Evolutionary conservation across 495 filamentous ascomycete genomes (phyloP).

Genomic region (Rostrohypoxylon terebratum): DNA sequence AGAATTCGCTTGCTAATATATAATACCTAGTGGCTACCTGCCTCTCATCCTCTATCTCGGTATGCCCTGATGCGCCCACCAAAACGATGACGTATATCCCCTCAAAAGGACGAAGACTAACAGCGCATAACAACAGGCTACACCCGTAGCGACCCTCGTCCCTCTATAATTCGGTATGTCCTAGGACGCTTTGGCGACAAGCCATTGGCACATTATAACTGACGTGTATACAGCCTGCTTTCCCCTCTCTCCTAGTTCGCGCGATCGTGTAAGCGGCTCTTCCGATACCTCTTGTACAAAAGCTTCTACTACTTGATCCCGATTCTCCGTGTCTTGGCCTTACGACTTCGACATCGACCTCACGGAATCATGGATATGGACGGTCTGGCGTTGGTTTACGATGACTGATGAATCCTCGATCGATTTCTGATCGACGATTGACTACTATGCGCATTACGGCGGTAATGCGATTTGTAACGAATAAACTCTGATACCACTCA

Average conservation of each 20-base stretch:
- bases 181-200: not conserved
- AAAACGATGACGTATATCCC: conserved; percentile 6
- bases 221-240: conserved; percentile 67
- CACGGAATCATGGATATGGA: conserved; percentile 6
- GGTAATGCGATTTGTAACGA: conserved; percentile 34
- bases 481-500: conserved; percentile 32
- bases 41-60: conserved; percentile 97
- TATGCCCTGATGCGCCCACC: conserved; percentile 59
- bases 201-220: conserved; percentile 18
- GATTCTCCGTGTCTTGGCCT: not conserved
- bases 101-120: conserved; percentile 20
- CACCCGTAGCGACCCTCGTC: conserved; percentile 90
- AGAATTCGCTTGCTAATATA: conserved; percentile 9
- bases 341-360: not conserved
- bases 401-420: not conserved
- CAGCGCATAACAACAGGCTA: conserved; percentile 72
- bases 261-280: not conserved
- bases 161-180: conserved; percentile 90
- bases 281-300: conserved; percentile 10
- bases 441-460: conserved; percentile 10
- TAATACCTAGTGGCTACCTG: conserved; percentile 81
- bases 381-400: conserved; percentile 13
- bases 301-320: not conserved
- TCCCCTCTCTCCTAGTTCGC: conserved; percentile 72
- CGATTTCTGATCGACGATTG: not conserved